Evolutionary conservation across 2,329 filamentous ascomycete genomes (phyloP).

Genomic region (Hypoxylon sp.): DNA sequence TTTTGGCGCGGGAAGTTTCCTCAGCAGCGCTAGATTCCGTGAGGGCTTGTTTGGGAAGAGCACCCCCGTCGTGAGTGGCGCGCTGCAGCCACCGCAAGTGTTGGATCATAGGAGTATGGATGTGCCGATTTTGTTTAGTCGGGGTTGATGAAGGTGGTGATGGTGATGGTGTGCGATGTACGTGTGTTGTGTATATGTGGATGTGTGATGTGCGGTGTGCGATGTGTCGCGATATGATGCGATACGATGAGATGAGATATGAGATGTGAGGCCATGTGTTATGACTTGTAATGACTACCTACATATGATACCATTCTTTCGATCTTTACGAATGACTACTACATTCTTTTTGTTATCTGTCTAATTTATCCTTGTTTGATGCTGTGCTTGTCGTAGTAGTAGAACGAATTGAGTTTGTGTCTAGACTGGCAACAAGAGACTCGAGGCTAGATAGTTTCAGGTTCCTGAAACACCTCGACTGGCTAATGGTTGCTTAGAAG

Average conservation of each 20-base stretch:
- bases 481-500: background rate
- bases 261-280: constrained; percentile 28
- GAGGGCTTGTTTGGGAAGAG: constrained; percentile 62
- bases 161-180: background rate
- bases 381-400: background rate
- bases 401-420: background rate
- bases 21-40: constrained; percentile 57
- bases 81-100: constrained; percentile 20
- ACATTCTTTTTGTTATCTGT: constrained; percentile 31
- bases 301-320: constrained; percentile 39
- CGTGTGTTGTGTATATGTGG: too few species aligned
- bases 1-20: constrained; percentile 53
- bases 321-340: constrained; percentile 39
- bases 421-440: background rate
- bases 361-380: background rate
- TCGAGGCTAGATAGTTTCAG: background rate
- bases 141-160: constrained; percentile 40
- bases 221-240: constrained; percentile 4
- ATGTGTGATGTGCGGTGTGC: constrained; percentile 5
- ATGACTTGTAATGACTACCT: constrained; percentile 46
- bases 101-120: constrained; percentile 63
- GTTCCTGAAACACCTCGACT: background rate
- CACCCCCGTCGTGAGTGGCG: constrained; percentile 36
- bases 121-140: constrained; percentile 73
- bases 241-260: constrained; percentile 5